phyloP scores from a whole-genome alignment of 2,329 filamentous ascomycete species.

The Cytospora piceae region DNA sequence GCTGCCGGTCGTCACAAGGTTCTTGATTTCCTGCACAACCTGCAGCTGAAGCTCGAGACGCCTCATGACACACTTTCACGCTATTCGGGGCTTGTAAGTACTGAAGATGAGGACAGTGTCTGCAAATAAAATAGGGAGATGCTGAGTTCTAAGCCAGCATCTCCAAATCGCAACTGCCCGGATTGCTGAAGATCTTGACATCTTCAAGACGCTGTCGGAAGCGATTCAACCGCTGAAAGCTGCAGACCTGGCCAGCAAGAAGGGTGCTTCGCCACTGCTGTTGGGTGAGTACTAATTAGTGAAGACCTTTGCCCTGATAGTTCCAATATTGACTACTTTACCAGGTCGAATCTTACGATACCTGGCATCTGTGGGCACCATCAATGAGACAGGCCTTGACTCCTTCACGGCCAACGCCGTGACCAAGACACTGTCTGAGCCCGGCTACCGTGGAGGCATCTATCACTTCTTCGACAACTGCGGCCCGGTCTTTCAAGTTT shows the following conservation, averaged over 20 bases:
- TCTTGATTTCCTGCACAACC: conserved; percentile 21
- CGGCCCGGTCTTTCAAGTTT: conserved; percentile 30
- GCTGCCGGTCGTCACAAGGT: conserved; percentile 10
- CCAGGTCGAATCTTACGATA: conserved; percentile 18
- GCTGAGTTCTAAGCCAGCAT: not conserved
- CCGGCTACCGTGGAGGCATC: conserved; percentile 30
- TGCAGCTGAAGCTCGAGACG: conserved; percentile 29
- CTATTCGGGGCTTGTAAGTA: conserved; percentile 1
- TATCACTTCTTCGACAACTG: conserved; percentile 32
- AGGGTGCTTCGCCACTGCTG: conserved; percentile 5
- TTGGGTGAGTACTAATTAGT: not conserved
- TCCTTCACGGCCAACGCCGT: conserved; percentile 24
- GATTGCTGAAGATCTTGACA: conserved; percentile 11
- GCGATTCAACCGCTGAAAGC: not conserved
- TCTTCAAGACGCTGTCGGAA: conserved; percentile 9
- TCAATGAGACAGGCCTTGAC: conserved; percentile 22
- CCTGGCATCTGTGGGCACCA: conserved; percentile 8
- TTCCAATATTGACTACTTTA: not conserved
- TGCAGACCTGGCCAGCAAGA: conserved; percentile 11
- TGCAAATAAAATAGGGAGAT: not conserved
- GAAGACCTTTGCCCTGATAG: too few species aligned
- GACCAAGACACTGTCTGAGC: conserved; percentile 24
- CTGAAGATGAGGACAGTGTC: not conserved
- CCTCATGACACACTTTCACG: conserved; percentile 29
- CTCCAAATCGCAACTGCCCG: conserved; percentile 8